phyloP scores from a whole-genome alignment of 1,284 basidiomycete species.

The Puccinia coronata region DNA sequence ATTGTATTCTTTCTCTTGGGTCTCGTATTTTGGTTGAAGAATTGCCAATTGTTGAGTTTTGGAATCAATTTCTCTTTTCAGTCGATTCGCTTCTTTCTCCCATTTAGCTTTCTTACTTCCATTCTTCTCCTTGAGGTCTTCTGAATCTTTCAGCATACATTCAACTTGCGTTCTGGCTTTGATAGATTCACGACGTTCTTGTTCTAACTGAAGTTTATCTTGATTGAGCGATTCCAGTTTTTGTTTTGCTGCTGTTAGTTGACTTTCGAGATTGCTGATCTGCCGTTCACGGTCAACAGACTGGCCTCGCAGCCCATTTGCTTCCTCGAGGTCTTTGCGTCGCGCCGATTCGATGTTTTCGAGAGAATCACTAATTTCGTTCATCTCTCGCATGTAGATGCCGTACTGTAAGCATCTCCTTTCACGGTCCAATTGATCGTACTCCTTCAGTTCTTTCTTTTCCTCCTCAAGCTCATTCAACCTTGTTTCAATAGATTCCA shows the following conservation, averaged over 20 bases:
- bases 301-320: constrained; percentile 16
- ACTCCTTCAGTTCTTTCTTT: constrained; percentile 95
- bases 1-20: constrained; percentile 29
- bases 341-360: constrained; percentile 50
- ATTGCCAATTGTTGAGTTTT: constrained; percentile 27
- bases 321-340: constrained; percentile 48
- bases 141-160: constrained; percentile 42
- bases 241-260: constrained; percentile 18
- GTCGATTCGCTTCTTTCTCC: background rate
- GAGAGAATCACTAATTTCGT: constrained; percentile 52
- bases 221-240: constrained; percentile 30
- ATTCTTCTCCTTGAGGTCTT: constrained; percentile 35
- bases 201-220: constrained; percentile 41
- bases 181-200: constrained; percentile 35
- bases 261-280: constrained; percentile 39
- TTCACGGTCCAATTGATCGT: constrained; percentile 91
- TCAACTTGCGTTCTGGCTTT: constrained; percentile 42
- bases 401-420: constrained; percentile 93
- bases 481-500: constrained; percentile 87
- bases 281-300: constrained; percentile 32
- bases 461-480: constrained; percentile 91
- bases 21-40: constrained; percentile 36
- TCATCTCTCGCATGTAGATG: constrained; percentile 45
- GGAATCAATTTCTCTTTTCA: constrained; percentile 35
- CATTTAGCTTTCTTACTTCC: constrained; percentile 15